Conservation (phyloP, 2,329 filamentous ascomycete species). For the Eurotiales sp. region DNA sequence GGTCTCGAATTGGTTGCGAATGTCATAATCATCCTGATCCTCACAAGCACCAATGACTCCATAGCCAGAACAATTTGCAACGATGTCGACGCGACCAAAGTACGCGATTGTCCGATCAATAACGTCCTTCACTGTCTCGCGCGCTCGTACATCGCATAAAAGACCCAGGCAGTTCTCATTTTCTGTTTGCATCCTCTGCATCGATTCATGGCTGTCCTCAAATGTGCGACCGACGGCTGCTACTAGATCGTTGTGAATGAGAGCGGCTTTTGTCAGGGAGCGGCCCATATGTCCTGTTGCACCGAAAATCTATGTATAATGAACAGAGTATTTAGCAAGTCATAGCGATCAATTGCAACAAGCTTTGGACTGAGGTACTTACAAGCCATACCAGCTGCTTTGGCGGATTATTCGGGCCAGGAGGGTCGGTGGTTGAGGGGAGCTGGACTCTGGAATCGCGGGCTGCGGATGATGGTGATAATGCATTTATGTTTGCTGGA, state of each 20-base stretch:
- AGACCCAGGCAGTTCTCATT: conserved; percentile 62
- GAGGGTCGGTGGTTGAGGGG: conserved; percentile 82
- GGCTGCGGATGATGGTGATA: conserved; percentile 20
- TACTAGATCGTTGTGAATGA: conserved; percentile 78
- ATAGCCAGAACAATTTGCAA: conserved; percentile 92
- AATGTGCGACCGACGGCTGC: conserved; percentile 79
- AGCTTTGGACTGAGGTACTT: conserved; percentile 33
- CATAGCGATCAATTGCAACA: neutral
- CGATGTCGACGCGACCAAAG: conserved; percentile 80
- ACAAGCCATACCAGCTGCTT: conserved; percentile 87
- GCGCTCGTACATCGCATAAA: conserved; percentile 85
- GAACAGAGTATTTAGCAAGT: neutral
- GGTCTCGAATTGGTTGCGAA: conserved; percentile 94
- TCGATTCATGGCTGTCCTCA: conserved; percentile 69
- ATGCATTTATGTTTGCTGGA: neutral
- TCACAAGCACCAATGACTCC: conserved; percentile 94
- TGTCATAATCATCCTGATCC: conserved; percentile 92
- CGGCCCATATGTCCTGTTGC: conserved; percentile 97
- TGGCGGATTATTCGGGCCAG: conserved; percentile 63
- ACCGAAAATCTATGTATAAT: conserved; percentile 68
- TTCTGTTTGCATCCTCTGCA: conserved; percentile 66
- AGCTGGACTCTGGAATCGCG: conserved; percentile 55
- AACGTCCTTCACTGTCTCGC: conserved; percentile 69
- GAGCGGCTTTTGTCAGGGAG: conserved; percentile 76
- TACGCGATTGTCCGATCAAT: conserved; percentile 66